Percentiles rank a stretch among this genome's conserved stretches.
phyloP scores from a whole-genome alignment of 1,284 basidiomycete species.

The Ustilago bromivora region DNA sequence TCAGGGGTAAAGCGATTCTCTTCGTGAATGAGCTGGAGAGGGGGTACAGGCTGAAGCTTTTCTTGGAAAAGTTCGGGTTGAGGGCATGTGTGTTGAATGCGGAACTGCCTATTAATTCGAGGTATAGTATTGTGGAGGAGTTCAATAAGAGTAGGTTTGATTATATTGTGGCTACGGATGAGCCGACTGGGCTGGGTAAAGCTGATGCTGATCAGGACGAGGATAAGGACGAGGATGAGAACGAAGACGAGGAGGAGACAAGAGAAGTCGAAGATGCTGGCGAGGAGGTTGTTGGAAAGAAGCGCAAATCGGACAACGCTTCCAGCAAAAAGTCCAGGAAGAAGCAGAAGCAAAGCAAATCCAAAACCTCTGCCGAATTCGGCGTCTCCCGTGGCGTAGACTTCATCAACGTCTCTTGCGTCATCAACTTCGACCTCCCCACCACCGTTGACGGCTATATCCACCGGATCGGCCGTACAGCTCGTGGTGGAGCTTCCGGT shows the following conservation, averaged over 20 bases:
- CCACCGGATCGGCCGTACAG: constrained; percentile 95
- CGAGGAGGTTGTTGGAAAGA: constrained; percentile 15
- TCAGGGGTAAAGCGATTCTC: constrained; percentile 94
- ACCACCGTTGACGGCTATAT: constrained; percentile 89
- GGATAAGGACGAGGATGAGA: constrained; percentile 4
- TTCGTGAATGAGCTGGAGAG: constrained; percentile 98
- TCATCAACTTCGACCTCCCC: constrained; percentile 98
- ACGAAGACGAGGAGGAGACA: constrained; percentile 14
- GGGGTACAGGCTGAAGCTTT: constrained; percentile 92
- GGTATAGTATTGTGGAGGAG: constrained; percentile 97
- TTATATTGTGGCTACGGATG: constrained; percentile 98
- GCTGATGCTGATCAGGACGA: constrained; percentile 41
- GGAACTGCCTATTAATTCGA: constrained; percentile 92
- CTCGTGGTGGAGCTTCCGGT: constrained; percentile 92
- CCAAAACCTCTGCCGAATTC: constrained; percentile 75
- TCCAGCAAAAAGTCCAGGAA: constrained; percentile 13
- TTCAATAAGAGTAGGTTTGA: constrained; percentile 99
- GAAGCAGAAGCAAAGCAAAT: constrained; percentile 13
- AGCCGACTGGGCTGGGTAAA: constrained; percentile 71
- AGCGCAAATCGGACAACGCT: constrained; percentile 26
- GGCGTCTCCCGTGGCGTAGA: constrained; percentile 96
- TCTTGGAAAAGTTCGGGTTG: constrained; percentile 97
- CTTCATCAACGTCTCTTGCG: constrained; percentile 96
- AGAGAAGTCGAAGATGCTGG: constrained; percentile 9
- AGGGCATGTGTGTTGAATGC: constrained; percentile 96